A percentile compares a stretch with the other conserved stretches of the same genome.
These are phyloP conservation scores for Picochlorum sp. DNA, from an alignment of 139 green algal species.

Conservation along the genomic window DNA sequence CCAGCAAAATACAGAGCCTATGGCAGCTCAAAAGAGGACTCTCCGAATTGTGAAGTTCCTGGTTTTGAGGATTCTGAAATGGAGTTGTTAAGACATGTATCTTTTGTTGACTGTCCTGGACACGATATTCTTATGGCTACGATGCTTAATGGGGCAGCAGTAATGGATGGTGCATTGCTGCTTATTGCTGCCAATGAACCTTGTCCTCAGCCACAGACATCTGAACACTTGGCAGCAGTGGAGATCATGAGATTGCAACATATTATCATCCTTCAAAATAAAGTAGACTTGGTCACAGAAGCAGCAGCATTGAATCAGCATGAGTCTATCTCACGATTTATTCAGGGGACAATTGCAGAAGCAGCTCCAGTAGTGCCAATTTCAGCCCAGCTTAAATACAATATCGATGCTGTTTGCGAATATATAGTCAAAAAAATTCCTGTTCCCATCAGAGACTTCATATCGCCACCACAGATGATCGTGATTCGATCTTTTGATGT, in stretches of 20 bases:
- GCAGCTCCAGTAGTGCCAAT: slow-evolving; percentile 93
- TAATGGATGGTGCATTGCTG: slow-evolving; percentile 98
- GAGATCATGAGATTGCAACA: slow-evolving; percentile 97
- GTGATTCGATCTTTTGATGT: slow-evolving; percentile 99
- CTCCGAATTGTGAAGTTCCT: slow-evolving; percentile 57
- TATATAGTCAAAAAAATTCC: slow-evolving; percentile 94
- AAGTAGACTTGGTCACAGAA: slow-evolving; percentile 91
- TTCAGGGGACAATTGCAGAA: slow-evolving; percentile 91
- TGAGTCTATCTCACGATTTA: slow-evolving; percentile 90
- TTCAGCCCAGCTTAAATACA: slow-evolving; percentile 98
- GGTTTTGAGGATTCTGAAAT: slow-evolving; percentile 73
- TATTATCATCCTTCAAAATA: slow-evolving; percentile 90
- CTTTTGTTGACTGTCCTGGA: slow-evolving; percentile 96
- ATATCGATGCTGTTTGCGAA: slow-evolving; percentile 98
- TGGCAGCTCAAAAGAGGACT: slow-evolving; percentile 81
- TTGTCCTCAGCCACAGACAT: slow-evolving; percentile 96
- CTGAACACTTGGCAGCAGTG: slow-evolving; percentile 92
- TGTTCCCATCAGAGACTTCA: slow-evolving; percentile 86
- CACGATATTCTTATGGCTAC: slow-evolving; percentile 99
- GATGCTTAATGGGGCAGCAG: slow-evolving; percentile 98
- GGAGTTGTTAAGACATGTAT: slow-evolving; percentile 93
- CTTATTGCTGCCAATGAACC: slow-evolving; percentile 97
- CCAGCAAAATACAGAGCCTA: slow-evolving; percentile 82
- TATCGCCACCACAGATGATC: slow-evolving; percentile 94
- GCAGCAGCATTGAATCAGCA: slow-evolving; percentile 82